A percentile compares a stretch with the other conserved stretches of the same genome.
These are phyloP conservation scores for Quercus agrifolia DNA, from an alignment of 306 rosid genomes.

Conservation along the genomic window DNA sequence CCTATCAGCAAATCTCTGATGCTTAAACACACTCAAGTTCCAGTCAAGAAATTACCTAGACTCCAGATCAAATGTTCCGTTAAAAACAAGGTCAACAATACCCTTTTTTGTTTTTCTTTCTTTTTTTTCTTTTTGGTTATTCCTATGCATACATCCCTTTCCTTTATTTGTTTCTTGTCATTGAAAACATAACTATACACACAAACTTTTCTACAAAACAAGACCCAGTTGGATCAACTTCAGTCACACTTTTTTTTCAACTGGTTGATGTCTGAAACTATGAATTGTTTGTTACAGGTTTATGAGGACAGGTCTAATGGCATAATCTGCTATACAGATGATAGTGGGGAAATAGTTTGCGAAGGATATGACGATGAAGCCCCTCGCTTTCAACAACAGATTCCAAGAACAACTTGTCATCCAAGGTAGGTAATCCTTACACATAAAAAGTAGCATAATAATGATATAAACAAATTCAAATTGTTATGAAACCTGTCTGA, in stretches of 20 bases:
- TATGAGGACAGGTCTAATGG: slow-evolving; percentile 80
- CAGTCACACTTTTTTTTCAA: neutral
- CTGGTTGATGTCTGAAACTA: slow-evolving; percentile 5
- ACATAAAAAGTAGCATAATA: neutral
- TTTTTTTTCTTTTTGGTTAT: neutral
- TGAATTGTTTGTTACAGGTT: slow-evolving; percentile 41
- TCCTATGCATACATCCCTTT: neutral
- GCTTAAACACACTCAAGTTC: slow-evolving; percentile 40
- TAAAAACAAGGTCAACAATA: slow-evolving; percentile 59
- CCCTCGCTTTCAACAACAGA: slow-evolving; percentile 58
- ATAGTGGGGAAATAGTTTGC: slow-evolving; percentile 75
- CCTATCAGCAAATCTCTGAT: slow-evolving; percentile 34
- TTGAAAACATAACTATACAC: neutral
- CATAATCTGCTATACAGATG: slow-evolving; percentile 77
- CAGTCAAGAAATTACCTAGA: slow-evolving; percentile 40
- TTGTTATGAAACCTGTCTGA: neutral
- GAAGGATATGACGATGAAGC: slow-evolving; percentile 88
- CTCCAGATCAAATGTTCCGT: slow-evolving; percentile 61
- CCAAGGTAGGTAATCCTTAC: slow-evolving; percentile 36
- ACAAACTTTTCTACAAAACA: neutral
- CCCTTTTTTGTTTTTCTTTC: neutral
- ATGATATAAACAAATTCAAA: neutral
- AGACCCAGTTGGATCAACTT: neutral
- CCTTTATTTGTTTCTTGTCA: neutral
- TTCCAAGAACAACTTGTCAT: slow-evolving; percentile 35